Conservation (phyloP, 2,329 filamentous ascomycete genomes). For the Talaromyces sp. region DNA sequence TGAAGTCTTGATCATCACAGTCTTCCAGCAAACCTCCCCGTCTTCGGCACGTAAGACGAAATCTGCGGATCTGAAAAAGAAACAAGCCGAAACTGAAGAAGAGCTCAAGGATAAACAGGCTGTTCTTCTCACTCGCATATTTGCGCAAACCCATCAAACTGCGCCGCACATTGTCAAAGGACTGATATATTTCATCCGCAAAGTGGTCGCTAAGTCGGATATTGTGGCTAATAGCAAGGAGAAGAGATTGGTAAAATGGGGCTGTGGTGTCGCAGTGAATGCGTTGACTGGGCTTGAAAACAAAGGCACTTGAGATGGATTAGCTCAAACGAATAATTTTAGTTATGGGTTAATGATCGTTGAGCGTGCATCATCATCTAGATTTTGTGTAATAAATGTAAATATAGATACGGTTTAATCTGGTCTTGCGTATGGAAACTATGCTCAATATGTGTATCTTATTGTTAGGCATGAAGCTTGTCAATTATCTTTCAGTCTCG, state of each 20-base stretch:
- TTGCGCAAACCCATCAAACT: slow-evolving; percentile 61
- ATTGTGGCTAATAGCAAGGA: slow-evolving; percentile 50
- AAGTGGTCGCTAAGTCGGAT: slow-evolving; percentile 66
- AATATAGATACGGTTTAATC: background rate
- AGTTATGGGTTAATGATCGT: background rate
- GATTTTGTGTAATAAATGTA: background rate
- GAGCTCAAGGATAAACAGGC: slow-evolving; percentile 20
- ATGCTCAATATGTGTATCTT: too few species aligned
- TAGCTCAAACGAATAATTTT: too few species aligned
- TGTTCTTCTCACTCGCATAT: slow-evolving; percentile 59
- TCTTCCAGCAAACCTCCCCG: slow-evolving; percentile 59
- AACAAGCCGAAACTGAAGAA: slow-evolving; percentile 7
- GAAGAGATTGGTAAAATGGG: slow-evolving; percentile 49
- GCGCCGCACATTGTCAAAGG: slow-evolving; percentile 65
- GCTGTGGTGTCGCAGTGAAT: slow-evolving; percentile 40
- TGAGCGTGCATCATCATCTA: background rate
- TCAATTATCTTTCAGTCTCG: background rate
- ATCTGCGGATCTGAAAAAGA: slow-evolving; percentile 32
- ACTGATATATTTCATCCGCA: slow-evolving; percentile 75
- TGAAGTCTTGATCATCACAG: slow-evolving; percentile 72
- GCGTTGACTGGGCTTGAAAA: slow-evolving; percentile 26
- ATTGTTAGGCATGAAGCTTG: too few species aligned
- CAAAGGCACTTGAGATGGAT: background rate
- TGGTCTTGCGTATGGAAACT: background rate
- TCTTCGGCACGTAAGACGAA: slow-evolving; percentile 21